phyloP scores from a whole-genome alignment of 2,329 filamentous ascomycete species.

The Paramyrothecium roridum region DNA sequence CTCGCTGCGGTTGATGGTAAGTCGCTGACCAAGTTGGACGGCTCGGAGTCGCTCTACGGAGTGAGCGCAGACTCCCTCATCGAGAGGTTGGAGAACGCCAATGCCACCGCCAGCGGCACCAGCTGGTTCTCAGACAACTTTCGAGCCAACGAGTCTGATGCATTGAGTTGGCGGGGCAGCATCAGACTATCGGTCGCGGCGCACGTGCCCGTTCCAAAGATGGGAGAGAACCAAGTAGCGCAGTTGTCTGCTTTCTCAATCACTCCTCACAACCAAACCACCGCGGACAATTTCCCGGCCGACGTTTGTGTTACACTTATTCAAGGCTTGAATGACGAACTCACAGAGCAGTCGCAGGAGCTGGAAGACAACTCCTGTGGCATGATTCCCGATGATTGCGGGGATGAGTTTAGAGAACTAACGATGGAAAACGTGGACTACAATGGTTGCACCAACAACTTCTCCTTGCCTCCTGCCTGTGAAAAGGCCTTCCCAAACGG shows the following conservation, averaged over 20 bases:
- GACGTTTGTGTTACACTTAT: not conserved
- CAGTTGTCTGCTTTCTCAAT: not conserved
- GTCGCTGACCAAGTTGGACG: not conserved
- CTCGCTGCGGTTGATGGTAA: not conserved
- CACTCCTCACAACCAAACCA: not conserved
- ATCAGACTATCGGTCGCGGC: not conserved
- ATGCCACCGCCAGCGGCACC: not conserved
- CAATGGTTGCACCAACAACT: not conserved
- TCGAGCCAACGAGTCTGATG: not conserved
- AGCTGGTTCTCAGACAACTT: not conserved
- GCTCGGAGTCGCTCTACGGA: not conserved
- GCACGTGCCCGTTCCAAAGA: not conserved
- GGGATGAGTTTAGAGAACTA: not conserved
- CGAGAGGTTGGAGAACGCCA: not conserved
- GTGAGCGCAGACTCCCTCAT: not conserved
- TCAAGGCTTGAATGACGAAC: not conserved
- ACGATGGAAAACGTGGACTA: not conserved
- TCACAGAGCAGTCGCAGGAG: not conserved
- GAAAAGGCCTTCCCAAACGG: not conserved
- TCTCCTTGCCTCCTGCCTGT: not conserved
- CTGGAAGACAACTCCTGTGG: not conserved
- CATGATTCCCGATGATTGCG: not conserved
- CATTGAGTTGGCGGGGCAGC: not conserved
- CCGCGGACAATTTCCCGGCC: not conserved
- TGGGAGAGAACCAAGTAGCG: not conserved